Evolutionary conservation across 345 rosid genomes (phyloP).

Genomic region (Citrus glauca): DNA sequence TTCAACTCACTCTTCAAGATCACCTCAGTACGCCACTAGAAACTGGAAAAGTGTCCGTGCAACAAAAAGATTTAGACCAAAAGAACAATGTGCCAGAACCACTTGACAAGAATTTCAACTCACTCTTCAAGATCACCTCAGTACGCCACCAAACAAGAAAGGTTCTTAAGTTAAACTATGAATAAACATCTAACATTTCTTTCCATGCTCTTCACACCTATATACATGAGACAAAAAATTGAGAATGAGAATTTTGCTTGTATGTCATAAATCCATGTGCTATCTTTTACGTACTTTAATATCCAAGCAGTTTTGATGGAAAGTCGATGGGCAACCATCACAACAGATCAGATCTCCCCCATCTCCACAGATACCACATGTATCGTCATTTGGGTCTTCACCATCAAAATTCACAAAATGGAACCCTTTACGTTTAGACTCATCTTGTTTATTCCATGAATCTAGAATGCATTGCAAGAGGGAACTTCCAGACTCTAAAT

Average conservation of each 20-base stretch:
- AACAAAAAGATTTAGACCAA: neutral
- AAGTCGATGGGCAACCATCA: slow-evolving; percentile 94
- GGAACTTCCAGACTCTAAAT: slow-evolving; percentile 60
- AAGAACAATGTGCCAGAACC: neutral
- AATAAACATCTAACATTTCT: neutral
- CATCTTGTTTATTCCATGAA: slow-evolving; percentile 70
- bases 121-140: neutral
- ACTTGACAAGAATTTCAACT: neutral
- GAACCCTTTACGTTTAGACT: slow-evolving; percentile 44
- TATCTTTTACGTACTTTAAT: slow-evolving; percentile 50
- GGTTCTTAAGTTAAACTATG: neutral
- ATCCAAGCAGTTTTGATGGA: slow-evolving; percentile 83
- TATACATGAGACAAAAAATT: neutral
- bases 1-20: neutral
- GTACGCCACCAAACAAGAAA: neutral
- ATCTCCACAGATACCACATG: slow-evolving; percentile 96
- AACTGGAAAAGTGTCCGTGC: neutral
- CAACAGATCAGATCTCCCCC: slow-evolving; percentile 93
- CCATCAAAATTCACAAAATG: slow-evolving; percentile 60
- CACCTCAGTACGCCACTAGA: neutral
- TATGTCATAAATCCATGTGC: neutral
- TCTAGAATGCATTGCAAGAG: slow-evolving; percentile 68
- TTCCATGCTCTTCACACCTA: slow-evolving; percentile 1
- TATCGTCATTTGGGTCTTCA: slow-evolving; percentile 90
- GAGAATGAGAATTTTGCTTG: neutral